A percentile compares a stretch with the other conserved stretches of the same genome.
These are phyloP conservation scores for Tulasnella sp. DNA, from an alignment of 768 basidiomycete genomes.

Conservation along the genomic window DNA sequence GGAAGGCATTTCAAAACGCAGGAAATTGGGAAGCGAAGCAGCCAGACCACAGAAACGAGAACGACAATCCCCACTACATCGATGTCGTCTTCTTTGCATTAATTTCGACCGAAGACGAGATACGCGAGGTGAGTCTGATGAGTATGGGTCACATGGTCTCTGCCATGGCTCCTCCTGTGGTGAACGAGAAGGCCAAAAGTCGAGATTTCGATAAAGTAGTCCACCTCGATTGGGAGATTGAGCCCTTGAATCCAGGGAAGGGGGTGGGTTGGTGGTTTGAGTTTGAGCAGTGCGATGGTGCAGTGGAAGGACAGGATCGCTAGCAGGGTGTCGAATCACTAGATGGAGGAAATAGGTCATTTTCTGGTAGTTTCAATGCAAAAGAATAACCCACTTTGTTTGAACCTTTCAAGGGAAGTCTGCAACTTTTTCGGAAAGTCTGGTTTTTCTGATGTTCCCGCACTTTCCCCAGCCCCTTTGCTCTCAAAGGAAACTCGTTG, in stretches of 20 bases:
- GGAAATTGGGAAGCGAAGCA: neutral
- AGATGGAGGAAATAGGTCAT: neutral
- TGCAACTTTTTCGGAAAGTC: slow-evolving; percentile 4
- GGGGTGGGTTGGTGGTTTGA: neutral
- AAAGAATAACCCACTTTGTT: neutral
- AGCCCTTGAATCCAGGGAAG: neutral
- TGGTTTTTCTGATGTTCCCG: neutral
- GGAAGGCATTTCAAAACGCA: slow-evolving; percentile 2
- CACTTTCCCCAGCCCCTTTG: slow-evolving; percentile 5
- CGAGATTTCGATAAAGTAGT: slow-evolving; percentile 5
- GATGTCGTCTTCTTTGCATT: neutral
- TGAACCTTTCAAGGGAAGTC: slow-evolving; percentile 9
- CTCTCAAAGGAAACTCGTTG: slow-evolving; percentile 16
- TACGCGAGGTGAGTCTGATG: neutral
- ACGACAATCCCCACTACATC: neutral
- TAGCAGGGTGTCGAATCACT: neutral
- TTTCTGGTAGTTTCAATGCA: neutral
- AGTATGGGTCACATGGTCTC: slow-evolving; percentile 12
- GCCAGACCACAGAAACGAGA: neutral
- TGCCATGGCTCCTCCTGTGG: neutral
- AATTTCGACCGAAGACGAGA: neutral
- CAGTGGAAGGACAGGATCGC: slow-evolving; percentile 3
- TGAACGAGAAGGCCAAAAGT: slow-evolving; percentile 3
- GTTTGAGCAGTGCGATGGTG: slow-evolving; percentile 4
- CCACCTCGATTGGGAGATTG: slow-evolving; percentile 6